Evolutionary conservation across 371 early-diverging fungal genomes (phyloP), one percentile per base, ranked within the genome.

Genomic region (Mortierella sp.): DNA sequence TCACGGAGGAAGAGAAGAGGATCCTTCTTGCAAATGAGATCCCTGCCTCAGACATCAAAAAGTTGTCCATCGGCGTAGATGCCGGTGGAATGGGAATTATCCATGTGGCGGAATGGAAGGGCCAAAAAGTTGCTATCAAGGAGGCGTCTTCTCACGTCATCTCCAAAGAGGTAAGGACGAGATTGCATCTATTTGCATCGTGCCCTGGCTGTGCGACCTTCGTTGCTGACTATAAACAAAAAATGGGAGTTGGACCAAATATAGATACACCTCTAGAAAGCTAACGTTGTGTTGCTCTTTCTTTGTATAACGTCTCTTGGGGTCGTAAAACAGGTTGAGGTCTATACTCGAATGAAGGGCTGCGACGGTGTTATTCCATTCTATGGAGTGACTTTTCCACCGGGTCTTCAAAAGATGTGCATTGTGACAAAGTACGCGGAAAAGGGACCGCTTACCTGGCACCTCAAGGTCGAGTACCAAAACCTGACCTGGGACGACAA

Each of bases 401-500:
- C 56, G 4, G 61, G 50, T 4, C 39, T 70, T 8, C 30, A 76
- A 39, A 70, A 60, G 30, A 37, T 70, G 37, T 76, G 78, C 28
- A 76, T 76, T 23, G 78, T 70, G 4, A 76, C 70, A 32, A 64
- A 70, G 58, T 70, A 64, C 23, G 70, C 78, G 19, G 65, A 70
- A 9, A 64, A 57, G 12, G 78, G 78, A 14, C 70, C 70, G 2
- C 78, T 76, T 28, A 52, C 70, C 2, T 69, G 70, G 70, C 62
- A 76, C 41, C 70, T 76, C 42, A 70, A 76, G 59, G 65, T 57
- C 53, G 54, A 60, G 27, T 70, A 49, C 65, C 61, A 70, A 12
- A 65, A 41, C 8, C 57, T 80, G 19, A 72, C 64, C 11, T 81
- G 81, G 81, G 23, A 28, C 47, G 76, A 79, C 50, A 79, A 71